A percentile compares a stretch with the other conserved stretches of the same genome.
phyloP scores from a whole-genome alignment of 257 asterid species.

The Nicotiana sylvestris region DNA sequence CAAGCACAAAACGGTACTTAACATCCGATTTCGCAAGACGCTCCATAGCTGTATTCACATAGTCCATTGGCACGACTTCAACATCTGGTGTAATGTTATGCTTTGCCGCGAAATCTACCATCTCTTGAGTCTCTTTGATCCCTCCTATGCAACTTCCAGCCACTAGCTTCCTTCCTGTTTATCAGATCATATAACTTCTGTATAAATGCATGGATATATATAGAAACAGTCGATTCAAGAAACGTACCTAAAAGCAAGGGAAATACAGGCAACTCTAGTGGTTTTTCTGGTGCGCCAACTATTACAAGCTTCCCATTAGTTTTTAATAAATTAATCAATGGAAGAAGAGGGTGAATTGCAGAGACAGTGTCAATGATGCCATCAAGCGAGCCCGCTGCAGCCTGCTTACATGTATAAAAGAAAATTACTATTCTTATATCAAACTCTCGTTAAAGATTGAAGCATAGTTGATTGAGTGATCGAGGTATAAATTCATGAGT shows the following conservation, averaged over 20 bases:
- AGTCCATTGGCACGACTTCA: constrained; percentile 18
- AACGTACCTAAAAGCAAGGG: constrained; percentile 24
- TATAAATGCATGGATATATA: neutral
- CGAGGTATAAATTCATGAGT: no score
- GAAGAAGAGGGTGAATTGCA: constrained; percentile 20
- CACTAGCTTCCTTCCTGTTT: constrained; percentile 23
- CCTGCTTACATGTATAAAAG: neutral
- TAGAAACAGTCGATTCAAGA: neutral
- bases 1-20: no score
- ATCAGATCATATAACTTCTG: neutral
- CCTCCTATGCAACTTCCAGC: constrained; percentile 33
- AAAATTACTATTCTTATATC: neutral
- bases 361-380: constrained; percentile 28
- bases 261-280: constrained; percentile 27
- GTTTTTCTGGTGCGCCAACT: constrained; percentile 23
- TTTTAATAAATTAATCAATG: constrained; percentile 20
- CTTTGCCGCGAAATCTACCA: constrained; percentile 28
- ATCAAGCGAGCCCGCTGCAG: constrained; percentile 14
- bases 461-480: neutral
- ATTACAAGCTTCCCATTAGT: constrained; percentile 18
- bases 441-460: neutral
- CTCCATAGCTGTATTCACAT: constrained; percentile 25
- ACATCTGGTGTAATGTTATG: constrained; percentile 1
- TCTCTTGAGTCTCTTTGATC: constrained; percentile 32
- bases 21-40: no score